Base-by-base conservation (phyloP, 148 eudicot species). In the Rhododendron vialii region DNA sequence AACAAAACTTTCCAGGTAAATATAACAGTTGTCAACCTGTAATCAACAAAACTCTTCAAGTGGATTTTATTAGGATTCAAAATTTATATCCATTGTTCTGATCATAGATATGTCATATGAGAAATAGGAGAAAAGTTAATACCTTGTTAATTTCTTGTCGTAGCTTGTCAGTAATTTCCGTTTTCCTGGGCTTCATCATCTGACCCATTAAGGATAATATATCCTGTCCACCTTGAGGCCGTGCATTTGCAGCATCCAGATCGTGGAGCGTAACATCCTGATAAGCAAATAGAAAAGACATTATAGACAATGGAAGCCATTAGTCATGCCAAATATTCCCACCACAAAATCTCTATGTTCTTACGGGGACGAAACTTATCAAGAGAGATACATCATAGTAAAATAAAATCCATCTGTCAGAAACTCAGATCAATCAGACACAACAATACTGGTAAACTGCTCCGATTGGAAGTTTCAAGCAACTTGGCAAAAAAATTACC, bases 191-290 rank as follows among this genome's bases (percentile, higher is more conserved):
- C 92, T 94, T 95, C 96, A 95, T 94, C 98, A 98, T 98, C 90
- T 98, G 99, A 86, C 95, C 95, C 98, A 98, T 98, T 33, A 98
- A 91, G 81, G 99, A 98, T 83, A 95, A 84, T 88, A 95, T 95
- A 88, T 98, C 99, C 86, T 98, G 99, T 20, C 99, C 99, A 80
- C 99, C 99, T 92, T 98, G 99, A 73, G 99, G 99, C 85, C 98
- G 94, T 87, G 98, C 99, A 90, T 98, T 98, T 89, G 99, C 99
- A 89, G 98, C 98, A 94, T 98, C 99, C 69, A 98, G 91, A 90
- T 98, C 99, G 88, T 95, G 99, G 78, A 95, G 88, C 20, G 99
- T 95, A 84, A 98, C 99, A 93, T 98, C 98, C 99, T 98, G 94
- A 79, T 67, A 86, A 86, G 57, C 53, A 33, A 59, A 84, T 78